Base-by-base conservation (phyloP, 805 yeast genomes). In the Alloascoidea africana region DNA sequence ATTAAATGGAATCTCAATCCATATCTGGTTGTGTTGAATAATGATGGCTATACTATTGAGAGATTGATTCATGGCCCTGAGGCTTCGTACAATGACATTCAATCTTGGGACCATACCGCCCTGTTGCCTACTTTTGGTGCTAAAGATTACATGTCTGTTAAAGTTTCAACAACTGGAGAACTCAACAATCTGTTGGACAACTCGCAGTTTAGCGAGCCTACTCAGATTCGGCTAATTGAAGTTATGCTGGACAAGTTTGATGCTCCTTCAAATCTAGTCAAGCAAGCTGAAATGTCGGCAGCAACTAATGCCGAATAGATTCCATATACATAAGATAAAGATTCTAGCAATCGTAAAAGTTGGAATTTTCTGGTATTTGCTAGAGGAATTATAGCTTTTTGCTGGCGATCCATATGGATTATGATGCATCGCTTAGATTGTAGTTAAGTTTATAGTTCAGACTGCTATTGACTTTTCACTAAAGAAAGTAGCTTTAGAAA, bases 1-100 rank as follows among this genome's bases (percentile, higher is more conserved):
- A 63, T 73, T 52, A 70, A 76, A 58, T 71, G 78, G 77, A 66
- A 68, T 43, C 63, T 73, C 50, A 73, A 66, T 44, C 83, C 83
- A 50, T 76, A 76, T 60, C 57, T 77, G 51, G 76, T 76, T 53
- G 72, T 77, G 23, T 64, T 77, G 53, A 77, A 76, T 63, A 77
- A 77, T 59, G 71, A 68, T 45, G 85, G 85, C 56, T 77, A 76
- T 65, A 76, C 85, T 48, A 76, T 76, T 52, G 84, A 76, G 60
- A 72, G 75, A 60, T 13, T 32, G 16, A 75, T 77, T 46, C 84
- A 77, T 60, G 84, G 84, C 54, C 70, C 62, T 47, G 60, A 60
- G 18, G 82, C 82, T 36, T 58, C 63, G 40, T 77, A 77, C 61
- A 77, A 77, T 56, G 71, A 68, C 46, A 70, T 77, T 50, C 84